These are phyloP conservation scores for Podaxis pistillaris DNA, from an alignment of 768 basidiomycete species.

Conservation along the genomic window DNA sequence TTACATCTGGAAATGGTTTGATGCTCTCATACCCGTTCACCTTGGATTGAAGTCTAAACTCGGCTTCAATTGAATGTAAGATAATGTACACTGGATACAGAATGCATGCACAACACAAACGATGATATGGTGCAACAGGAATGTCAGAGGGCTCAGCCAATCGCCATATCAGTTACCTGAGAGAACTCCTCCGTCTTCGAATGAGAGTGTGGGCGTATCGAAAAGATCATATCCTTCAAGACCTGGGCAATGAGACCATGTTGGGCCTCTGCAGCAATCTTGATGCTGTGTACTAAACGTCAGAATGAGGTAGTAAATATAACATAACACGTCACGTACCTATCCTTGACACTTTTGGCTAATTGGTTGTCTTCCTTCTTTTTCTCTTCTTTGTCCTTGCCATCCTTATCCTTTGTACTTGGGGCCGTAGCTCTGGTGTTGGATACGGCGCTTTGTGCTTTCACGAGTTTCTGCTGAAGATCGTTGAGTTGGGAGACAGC, in stretches of 20 bases:
- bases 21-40: too few species aligned
- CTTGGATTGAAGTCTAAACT: too few species aligned
- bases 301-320: not conserved
- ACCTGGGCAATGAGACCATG: constrained; percentile 93
- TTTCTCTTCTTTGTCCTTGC: constrained; percentile 62
- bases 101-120: not conserved
- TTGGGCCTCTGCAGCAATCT: constrained; percentile 87
- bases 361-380: constrained; percentile 86
- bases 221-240: constrained; percentile 91
- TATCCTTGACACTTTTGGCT: constrained; percentile 87
- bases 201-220: constrained; percentile 43
- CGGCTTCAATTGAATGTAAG: not conserved
- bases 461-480: constrained; percentile 84
- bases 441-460: constrained; percentile 58
- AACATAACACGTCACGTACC: constrained; percentile 42
- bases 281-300: constrained; percentile 51
- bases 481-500: constrained; percentile 90
- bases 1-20: too few species aligned
- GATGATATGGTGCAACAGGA: not conserved
- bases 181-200: constrained; percentile 28
- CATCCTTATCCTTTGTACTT: constrained; percentile 50
- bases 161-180: constrained; percentile 46
- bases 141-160: constrained; percentile 33
- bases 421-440: constrained; percentile 61
- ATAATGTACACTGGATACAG: not conserved